A percentile compares a stretch with the other conserved stretches of the same genome.
Evolutionary conservation across 495 filamentous ascomycete species (phyloP).

Genomic region (Aspergillus cristatus): DNA sequence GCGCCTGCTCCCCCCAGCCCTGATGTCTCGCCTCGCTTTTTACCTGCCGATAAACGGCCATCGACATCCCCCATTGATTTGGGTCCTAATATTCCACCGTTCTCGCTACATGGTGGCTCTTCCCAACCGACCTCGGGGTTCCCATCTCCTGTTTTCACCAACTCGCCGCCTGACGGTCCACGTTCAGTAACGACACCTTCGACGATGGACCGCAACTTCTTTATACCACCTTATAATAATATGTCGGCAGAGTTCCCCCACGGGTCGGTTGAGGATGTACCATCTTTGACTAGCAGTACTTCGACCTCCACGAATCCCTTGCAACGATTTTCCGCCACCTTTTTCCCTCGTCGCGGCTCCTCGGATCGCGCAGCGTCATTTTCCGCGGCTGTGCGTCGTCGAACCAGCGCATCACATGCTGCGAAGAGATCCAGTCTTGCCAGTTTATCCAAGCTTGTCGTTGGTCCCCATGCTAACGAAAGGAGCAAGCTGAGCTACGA

Average conservation of each 20-base stretch:
- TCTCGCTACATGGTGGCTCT: slow-evolving; percentile 32
- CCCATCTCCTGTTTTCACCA: slow-evolving; percentile 43
- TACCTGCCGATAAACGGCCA: slow-evolving; percentile 39
- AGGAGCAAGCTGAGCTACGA: slow-evolving; percentile 76
- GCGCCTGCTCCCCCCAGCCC: slow-evolving; percentile 24
- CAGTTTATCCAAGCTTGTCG: slow-evolving; percentile 76
- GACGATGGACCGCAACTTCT: slow-evolving; percentile 34
- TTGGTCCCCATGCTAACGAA: slow-evolving; percentile 59
- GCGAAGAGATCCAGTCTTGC: slow-evolving; percentile 73
- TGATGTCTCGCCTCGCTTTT: slow-evolving; percentile 34
- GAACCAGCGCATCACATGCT: slow-evolving; percentile 33
- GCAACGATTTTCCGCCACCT: slow-evolving; percentile 37
- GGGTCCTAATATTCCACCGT: slow-evolving; percentile 34
- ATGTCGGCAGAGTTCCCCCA: slow-evolving; percentile 55
- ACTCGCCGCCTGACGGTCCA: slow-evolving; percentile 46
- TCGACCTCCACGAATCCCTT: slow-evolving; percentile 68
- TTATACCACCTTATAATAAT: slow-evolving; percentile 44
- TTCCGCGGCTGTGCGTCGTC: slow-evolving; percentile 54
- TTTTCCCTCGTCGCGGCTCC: slow-evolving; percentile 36
- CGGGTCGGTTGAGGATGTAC: slow-evolving; percentile 76
- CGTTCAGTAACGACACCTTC: slow-evolving; percentile 45
- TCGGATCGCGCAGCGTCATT: slow-evolving; percentile 61
- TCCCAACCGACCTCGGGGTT: slow-evolving; percentile 35
- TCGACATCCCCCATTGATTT: slow-evolving; percentile 46
- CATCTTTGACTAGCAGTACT: slow-evolving; percentile 76